phyloP scores from a whole-genome alignment of 2,329 filamentous ascomycete species.

The Scedosporium aurantiacum region DNA sequence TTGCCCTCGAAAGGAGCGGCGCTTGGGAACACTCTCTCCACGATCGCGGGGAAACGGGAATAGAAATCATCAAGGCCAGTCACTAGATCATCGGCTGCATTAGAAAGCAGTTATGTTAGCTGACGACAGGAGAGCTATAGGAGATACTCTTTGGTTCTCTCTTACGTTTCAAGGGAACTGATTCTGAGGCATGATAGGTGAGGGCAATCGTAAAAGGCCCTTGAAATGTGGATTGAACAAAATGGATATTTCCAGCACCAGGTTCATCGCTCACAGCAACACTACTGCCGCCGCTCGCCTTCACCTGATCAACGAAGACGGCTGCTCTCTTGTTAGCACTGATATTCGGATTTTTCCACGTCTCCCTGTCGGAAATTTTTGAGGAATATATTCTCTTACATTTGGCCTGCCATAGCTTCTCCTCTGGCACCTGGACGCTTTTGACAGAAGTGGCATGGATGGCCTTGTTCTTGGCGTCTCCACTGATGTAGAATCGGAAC shows the following conservation, averaged over 20 bases:
- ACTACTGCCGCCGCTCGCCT: slow-evolving; percentile 36
- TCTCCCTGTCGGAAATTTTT: too few species aligned
- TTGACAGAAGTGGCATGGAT: slow-evolving; percentile 62
- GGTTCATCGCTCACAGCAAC: slow-evolving; percentile 53
- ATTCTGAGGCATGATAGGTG: not conserved
- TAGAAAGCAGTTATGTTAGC: slow-evolving; percentile 63
- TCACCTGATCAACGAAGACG: slow-evolving; percentile 42
- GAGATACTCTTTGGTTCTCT: not conserved
- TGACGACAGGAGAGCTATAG: slow-evolving; percentile 67
- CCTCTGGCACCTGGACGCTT: slow-evolving; percentile 54
- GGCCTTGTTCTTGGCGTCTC: slow-evolving; percentile 54
- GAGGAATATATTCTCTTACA: too few species aligned
- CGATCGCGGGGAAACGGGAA: slow-evolving; percentile 58
- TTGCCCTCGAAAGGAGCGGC: slow-evolving; percentile 58
- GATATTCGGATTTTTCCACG: too few species aligned
- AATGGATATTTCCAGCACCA: slow-evolving; percentile 65
- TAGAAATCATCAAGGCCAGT: slow-evolving; percentile 62
- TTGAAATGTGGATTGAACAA: slow-evolving; percentile 84
- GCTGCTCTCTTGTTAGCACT: slow-evolving; percentile 23
- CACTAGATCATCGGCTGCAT: slow-evolving; percentile 33
- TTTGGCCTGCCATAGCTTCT: slow-evolving; percentile 78
- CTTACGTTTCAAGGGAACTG: not conserved
- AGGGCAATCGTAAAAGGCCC: slow-evolving; percentile 60
- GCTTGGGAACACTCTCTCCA: slow-evolving; percentile 40
- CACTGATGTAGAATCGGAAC: slow-evolving; percentile 22